Percentiles rank a stretch among this genome's conserved stretches.
phyloP scores from a whole-genome alignment of 768 basidiomycete genomes.

The Suillus sp. region DNA sequence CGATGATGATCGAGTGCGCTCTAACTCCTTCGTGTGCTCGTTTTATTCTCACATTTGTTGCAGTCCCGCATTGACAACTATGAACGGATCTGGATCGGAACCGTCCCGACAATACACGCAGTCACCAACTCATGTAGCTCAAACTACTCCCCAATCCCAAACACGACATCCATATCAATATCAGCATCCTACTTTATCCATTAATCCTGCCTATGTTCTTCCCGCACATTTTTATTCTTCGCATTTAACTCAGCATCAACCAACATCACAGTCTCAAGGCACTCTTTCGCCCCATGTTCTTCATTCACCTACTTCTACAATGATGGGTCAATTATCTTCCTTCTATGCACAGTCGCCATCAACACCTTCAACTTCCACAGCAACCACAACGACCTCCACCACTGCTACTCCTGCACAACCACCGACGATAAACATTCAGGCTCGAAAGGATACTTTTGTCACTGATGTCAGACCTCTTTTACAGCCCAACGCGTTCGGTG shows the following conservation, averaged over 20 bases:
- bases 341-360: conserved; percentile 38
- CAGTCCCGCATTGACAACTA: conserved; percentile 63
- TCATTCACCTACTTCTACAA: conserved; percentile 52
- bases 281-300: conserved; percentile 73
- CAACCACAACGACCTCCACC: conserved; percentile 23
- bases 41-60: conserved; percentile 19
- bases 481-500: conserved; percentile 59
- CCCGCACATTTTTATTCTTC: conserved; percentile 39
- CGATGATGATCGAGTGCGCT: conserved; percentile 74
- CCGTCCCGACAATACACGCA: conserved; percentile 49
- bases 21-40: conserved; percentile 14
- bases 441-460: conserved; percentile 57
- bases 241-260: conserved; percentile 27
- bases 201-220: conserved; percentile 45
- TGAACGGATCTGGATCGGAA: conserved; percentile 50
- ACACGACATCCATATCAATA: conserved; percentile 43
- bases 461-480: conserved; percentile 57
- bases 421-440: conserved; percentile 46
- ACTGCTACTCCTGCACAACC: conserved; percentile 29
- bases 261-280: conserved; percentile 47
- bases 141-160: conserved; percentile 35
- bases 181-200: conserved; percentile 43
- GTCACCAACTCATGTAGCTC: conserved; percentile 41
- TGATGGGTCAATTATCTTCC: conserved; percentile 36
- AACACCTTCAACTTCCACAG: conserved; percentile 24